Evolutionary conservation across 805 yeast species (phyloP).

Genomic region (Zygotorulaspora chibaensis): DNA sequence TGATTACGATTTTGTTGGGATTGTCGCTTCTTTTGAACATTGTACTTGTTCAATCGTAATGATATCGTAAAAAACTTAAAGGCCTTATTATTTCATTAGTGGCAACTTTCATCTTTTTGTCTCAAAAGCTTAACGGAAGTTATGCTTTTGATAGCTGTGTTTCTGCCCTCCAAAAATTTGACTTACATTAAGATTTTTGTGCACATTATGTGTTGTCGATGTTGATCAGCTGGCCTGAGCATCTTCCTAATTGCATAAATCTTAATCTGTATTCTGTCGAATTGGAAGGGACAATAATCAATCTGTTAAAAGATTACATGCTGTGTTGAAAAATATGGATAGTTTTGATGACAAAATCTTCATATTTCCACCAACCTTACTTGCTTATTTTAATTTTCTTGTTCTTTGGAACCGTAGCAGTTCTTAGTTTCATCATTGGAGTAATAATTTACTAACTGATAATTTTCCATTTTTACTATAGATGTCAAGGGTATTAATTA

Average conservation of each 20-base stretch:
- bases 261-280: neutral
- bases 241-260: neutral
- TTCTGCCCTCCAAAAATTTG: conserved; percentile 7
- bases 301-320: conserved; percentile 1
- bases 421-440: neutral
- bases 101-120: conserved; percentile 5
- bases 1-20: conserved; percentile 2
- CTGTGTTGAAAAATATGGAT: conserved; percentile 13
- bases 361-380: conserved; percentile 13
- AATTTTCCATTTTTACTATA: conserved; percentile 30
- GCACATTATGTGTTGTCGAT: neutral
- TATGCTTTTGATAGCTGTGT: conserved; percentile 5
- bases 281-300: neutral
- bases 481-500: conserved; percentile 96
- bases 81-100: neutral
- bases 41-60: conserved; percentile 1
- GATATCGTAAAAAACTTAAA: neutral
- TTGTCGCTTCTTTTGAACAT: neutral
- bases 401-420: neutral
- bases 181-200: neutral
- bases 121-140: conserved; percentile 5
- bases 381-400: conserved; percentile 5
- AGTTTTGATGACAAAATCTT: conserved; percentile 12
- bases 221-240: conserved; percentile 10
- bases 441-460: conserved; percentile 26